Evolutionary conservation across 2,329 filamentous ascomycete species (phyloP), one percentile per base, ranked within the genome.

Genomic region (Fusarium subtropicale): DNA sequence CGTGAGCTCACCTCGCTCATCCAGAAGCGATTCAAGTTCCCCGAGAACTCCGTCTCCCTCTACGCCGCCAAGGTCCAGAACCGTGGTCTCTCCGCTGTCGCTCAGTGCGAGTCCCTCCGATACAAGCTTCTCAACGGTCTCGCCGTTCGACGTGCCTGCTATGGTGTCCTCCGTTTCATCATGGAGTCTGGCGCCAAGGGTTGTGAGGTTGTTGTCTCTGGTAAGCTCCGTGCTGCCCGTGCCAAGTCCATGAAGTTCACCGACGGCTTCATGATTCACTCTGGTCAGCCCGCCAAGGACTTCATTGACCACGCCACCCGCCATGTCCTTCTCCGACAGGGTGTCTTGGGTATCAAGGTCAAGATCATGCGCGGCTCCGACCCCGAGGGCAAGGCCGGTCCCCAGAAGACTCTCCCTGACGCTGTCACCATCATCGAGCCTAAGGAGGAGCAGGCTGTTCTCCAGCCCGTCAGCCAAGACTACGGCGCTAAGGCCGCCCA

Each of bases 171-270:
- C 81, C 91, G 95, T 82, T 99, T 99, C 90, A 99, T 99, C 87
- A 99, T 99, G 96, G 96, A 99, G 92, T 92, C 89, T 77, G 96
- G 96, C 81, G 96, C 96, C 85, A 99, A 99, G 92, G 96, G 96
- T 85, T 99, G 96, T 84, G 96, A 99, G 88, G 96, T 99, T 76
- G 96, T 99, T 82, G 96, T 99, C 77, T 97, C 94, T 77, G 96
- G 96, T 85, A 99, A 99, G 91, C 92, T 99, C 79, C 92, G 96
- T 82, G 96, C 96, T 84, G 96, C 96, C 80, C 94, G 96, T 89
- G 96, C 96, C 86, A 99, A 99, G 93, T 93, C 90, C 87, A 99
- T 99, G 96, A 99, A 99, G 92, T 99, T 99, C 92, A 99, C 96
- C 85, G 94, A 99, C 85, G 96, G 96, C 83, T 99, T 99, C 93